phyloP scores from a whole-genome alignment of 331 rosid species.

The Malus hybrid region DNA sequence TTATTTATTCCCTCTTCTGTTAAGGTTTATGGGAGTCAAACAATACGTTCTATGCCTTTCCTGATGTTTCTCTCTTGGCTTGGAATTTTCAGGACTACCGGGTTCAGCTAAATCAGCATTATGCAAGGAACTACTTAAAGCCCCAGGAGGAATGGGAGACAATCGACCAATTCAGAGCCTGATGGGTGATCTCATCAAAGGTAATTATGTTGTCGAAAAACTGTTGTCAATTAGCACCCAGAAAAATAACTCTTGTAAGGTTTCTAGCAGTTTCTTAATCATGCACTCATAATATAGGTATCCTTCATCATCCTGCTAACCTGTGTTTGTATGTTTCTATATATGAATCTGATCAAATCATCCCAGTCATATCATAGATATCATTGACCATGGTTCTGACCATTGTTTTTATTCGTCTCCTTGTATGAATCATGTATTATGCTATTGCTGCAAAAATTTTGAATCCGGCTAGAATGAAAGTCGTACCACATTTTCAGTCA shows the following conservation, averaged over 20 bases:
- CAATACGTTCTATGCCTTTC: not conserved
- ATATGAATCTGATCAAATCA: not conserved
- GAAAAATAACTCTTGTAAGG: not conserved
- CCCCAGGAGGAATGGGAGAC: slow-evolving; percentile 68
- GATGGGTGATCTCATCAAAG: slow-evolving; percentile 93
- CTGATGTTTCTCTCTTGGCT: slow-evolving; percentile 16
- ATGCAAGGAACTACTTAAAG: slow-evolving; percentile 74
- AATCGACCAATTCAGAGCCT: slow-evolving; percentile 79
- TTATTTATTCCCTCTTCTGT: not conserved
- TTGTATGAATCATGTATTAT: no score
- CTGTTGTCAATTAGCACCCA: not conserved
- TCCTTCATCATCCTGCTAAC: not conserved
- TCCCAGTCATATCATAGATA: not conserved
- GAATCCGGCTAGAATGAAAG: no score
- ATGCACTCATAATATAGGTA: not conserved
- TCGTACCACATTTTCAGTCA: no score
- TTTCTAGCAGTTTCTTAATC: not conserved
- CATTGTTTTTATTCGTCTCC: no score
- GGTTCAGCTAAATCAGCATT: slow-evolving; percentile 95
- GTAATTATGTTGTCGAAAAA: slow-evolving; percentile 26
- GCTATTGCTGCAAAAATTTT: no score
- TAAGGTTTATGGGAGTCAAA: not conserved
- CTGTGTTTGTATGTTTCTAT: not conserved
- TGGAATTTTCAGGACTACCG: slow-evolving; percentile 59
- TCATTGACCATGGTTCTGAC: not conserved